phyloP scores from a whole-genome alignment of 202 grass and related monocot genomes.

The Zizania palustris region DNA sequence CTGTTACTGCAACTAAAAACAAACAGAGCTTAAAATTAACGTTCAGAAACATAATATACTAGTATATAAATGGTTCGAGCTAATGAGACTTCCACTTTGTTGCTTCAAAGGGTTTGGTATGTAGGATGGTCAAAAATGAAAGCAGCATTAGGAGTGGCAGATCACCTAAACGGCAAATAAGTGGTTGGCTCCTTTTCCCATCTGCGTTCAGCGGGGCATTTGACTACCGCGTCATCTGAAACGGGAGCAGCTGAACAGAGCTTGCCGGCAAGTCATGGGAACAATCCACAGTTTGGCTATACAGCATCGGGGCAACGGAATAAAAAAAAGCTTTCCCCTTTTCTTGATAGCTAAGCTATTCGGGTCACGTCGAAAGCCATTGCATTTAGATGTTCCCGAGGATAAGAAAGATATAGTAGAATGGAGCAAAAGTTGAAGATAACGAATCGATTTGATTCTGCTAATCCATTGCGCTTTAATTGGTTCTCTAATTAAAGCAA shows the following conservation, averaged over 20 bases:
- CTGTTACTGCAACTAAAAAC: not conserved
- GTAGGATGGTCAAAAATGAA: not conserved
- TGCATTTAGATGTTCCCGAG: not conserved
- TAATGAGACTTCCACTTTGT: not conserved
- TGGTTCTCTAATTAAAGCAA: not conserved
- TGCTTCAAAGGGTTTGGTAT: not conserved
- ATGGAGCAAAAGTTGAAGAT: constrained; percentile 13
- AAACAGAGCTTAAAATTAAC: not conserved
- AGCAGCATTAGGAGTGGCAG: constrained; percentile 17
- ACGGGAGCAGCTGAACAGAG: not conserved
- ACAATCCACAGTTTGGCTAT: constrained; percentile 5
- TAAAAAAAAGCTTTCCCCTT: not conserved
- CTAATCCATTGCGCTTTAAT: constrained; percentile 33
- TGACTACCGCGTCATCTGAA: constrained; percentile 24
- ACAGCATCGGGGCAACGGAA: constrained; percentile 5
- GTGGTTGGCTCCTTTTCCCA: not conserved
- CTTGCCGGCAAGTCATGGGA: not conserved
- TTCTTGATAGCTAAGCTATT: constrained; percentile 21
- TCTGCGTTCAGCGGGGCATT: constrained; percentile 22
- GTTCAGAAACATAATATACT: not conserved
- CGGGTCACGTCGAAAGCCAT: constrained; percentile 4
- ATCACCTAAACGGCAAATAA: constrained; percentile 19
- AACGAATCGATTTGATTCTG: constrained; percentile 29
- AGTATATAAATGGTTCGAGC: not conserved
- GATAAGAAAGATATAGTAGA: not conserved